Evolutionary conservation across 345 rosid species (phyloP).

Genomic region (Linum tenue): DNA sequence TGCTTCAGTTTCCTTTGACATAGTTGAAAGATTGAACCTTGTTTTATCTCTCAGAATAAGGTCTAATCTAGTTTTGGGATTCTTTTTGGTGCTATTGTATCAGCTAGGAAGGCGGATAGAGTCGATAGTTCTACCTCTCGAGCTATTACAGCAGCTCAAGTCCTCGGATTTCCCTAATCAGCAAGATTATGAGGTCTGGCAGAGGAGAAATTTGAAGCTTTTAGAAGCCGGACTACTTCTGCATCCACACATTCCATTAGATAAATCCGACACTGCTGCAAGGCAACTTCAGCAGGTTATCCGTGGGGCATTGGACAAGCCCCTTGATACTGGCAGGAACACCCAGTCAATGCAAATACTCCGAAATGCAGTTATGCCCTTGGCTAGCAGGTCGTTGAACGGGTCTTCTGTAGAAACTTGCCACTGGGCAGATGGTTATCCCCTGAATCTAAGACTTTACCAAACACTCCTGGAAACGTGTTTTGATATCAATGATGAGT

Average conservation of each 20-base stretch:
- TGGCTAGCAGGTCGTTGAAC: constrained; percentile 5
- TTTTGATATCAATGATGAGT: constrained; percentile 9
- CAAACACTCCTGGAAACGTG: constrained; percentile 3
- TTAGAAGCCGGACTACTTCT: constrained; percentile 6
- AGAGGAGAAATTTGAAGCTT: constrained; percentile 9
- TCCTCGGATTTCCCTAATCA: constrained; percentile 9
- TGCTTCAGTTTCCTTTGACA: neutral
- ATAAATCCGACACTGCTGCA: constrained; percentile 3
- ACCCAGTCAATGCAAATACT: constrained; percentile 4
- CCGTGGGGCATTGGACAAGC: constrained; percentile 9
- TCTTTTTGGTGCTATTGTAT: neutral
- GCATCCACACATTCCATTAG: neutral
- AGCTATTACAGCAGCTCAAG: constrained; percentile 9
- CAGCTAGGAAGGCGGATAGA: constrained; percentile 12
- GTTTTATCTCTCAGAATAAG: neutral
- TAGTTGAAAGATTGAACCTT: neutral
- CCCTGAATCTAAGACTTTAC: constrained; percentile 8
- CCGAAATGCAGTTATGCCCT: constrained; percentile 6
- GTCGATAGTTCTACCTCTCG: constrained; percentile 6
- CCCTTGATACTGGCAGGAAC: constrained; percentile 7
- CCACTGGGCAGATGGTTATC: constrained; percentile 10
- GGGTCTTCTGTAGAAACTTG: constrained; percentile 8
- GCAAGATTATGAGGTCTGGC: constrained; percentile 8
- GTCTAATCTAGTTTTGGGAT: neutral
- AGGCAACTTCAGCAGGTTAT: constrained; percentile 6